Evolutionary conservation across 257 asterid species (phyloP).

Genomic region (Solanum ahanhuiri): DNA sequence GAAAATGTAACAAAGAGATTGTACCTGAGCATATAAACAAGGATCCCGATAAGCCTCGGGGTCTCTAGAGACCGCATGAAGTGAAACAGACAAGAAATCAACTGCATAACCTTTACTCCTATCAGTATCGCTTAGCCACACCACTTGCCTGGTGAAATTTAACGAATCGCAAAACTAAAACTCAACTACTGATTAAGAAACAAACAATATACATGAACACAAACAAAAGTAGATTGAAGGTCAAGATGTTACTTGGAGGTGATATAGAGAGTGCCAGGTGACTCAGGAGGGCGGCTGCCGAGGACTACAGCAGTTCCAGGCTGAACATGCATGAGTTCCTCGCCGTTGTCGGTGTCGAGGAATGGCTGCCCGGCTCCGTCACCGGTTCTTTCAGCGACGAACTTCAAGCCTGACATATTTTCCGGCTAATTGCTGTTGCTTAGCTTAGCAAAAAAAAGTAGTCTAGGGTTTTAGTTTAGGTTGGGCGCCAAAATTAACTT

Average conservation of each 20-base stretch:
- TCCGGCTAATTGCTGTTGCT: not conserved
- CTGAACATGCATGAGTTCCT: constrained; percentile 62
- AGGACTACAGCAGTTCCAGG: constrained; percentile 58
- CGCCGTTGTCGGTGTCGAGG: constrained; percentile 42
- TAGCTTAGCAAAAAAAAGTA: not conserved
- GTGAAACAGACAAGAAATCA: constrained; percentile 61
- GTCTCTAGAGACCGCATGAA: constrained; percentile 90
- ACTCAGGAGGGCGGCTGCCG: constrained; percentile 49
- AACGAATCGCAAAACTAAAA: constrained; percentile 3
- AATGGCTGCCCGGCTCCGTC: constrained; percentile 59
- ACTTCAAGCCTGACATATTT: constrained; percentile 59
- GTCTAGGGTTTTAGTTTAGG: not conserved
- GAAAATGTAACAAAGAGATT: not conserved
- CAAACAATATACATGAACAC: not conserved
- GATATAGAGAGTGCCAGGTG: constrained; percentile 80
- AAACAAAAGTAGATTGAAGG: not conserved
- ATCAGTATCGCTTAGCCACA: constrained; percentile 87
- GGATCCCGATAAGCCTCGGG: constrained; percentile 81
- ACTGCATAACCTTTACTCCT: constrained; percentile 70
- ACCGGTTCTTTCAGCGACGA: constrained; percentile 46
- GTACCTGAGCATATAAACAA: constrained; percentile 84
- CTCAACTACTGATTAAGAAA: not conserved
- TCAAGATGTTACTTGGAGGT: constrained; percentile 45
- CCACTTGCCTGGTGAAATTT: constrained; percentile 50
- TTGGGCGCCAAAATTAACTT: not conserved